These are phyloP conservation scores for Fomitopsis betulina DNA, from an alignment of 1,284 basidiomycete genomes.

Conservation along the genomic window DNA sequence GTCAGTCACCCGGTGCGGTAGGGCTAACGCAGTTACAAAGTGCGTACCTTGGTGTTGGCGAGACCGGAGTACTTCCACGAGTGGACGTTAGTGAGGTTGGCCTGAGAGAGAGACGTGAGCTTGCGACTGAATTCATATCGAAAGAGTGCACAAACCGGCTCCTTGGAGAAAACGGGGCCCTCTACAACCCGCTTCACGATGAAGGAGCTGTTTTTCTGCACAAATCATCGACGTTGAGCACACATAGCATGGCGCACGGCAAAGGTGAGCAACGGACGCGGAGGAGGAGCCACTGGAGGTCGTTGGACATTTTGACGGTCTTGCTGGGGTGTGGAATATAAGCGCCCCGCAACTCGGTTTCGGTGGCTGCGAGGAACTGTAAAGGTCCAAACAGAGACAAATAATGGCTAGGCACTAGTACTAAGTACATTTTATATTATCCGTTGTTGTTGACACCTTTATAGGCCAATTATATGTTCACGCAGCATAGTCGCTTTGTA, in stretches of 20 bases:
- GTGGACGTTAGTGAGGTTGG: constrained; percentile 83
- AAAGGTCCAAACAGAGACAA: constrained; percentile 18
- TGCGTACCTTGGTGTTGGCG: constrained; percentile 71
- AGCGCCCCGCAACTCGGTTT: constrained; percentile 15
- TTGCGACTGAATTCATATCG: background rate
- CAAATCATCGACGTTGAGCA: constrained; percentile 1
- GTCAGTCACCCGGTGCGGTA: background rate
- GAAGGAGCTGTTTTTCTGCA: constrained; percentile 79
- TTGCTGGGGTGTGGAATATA: constrained; percentile 16
- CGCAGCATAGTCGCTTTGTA: too few species aligned
- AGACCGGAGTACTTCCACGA: constrained; percentile 89
- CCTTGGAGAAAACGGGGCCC: constrained; percentile 78
- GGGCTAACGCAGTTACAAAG: background rate
- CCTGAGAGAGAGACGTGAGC: constrained; percentile 37
- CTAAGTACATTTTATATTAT: too few species aligned
- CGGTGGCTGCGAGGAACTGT: constrained; percentile 23
- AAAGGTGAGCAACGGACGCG: constrained; percentile 54
- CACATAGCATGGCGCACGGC: background rate
- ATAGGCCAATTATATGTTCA: too few species aligned
- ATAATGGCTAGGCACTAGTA: background rate
- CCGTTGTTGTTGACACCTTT: too few species aligned
- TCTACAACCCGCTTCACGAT: constrained; percentile 71
- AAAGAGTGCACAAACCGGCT: constrained; percentile 59
- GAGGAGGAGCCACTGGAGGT: constrained; percentile 89
- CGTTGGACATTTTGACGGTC: constrained; percentile 61